These are phyloP conservation scores for Tricholoma flavovirens DNA, from an alignment of 768 basidiomycete genomes.

Conservation along the genomic window DNA sequence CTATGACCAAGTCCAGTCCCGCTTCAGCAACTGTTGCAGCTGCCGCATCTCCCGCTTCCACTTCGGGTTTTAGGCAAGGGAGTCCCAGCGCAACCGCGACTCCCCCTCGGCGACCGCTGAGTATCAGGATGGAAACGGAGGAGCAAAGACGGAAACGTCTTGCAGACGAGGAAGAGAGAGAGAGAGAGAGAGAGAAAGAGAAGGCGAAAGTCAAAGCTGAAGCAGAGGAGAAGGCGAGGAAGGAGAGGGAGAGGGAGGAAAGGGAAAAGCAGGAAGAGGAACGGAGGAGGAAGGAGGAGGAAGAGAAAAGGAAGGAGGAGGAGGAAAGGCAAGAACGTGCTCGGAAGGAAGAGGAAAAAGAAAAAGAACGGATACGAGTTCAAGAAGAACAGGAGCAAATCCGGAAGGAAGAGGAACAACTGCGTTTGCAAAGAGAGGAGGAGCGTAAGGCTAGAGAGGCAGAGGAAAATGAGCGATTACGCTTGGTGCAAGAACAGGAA, in stretches of 20 bases:
- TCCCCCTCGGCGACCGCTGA: conserved; percentile 29
- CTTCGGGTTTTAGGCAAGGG: conserved; percentile 28
- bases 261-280: conserved; percentile 35
- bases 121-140: conserved; percentile 61
- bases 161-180: conserved; percentile 40
- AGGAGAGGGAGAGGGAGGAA: conserved; percentile 35
- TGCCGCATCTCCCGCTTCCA: conserved; percentile 27
- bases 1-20: conserved; percentile 40
- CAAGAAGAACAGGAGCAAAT: conserved; percentile 43
- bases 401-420: conserved; percentile 29
- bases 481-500: conserved; percentile 29
- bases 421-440: conserved; percentile 20
- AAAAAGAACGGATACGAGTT: conserved; percentile 32
- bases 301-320: conserved; percentile 25
- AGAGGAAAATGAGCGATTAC: conserved; percentile 47
- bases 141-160: conserved; percentile 39
- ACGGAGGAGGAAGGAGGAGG: conserved; percentile 25
- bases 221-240: conserved; percentile 39
- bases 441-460: conserved; percentile 38
- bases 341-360: conserved; percentile 21
- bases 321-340: conserved; percentile 28
- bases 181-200: conserved; percentile 36
- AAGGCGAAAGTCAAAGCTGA: conserved; percentile 36
- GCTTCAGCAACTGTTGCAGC: conserved; percentile 36
- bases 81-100: conserved; percentile 29